Evolutionary conservation across 1,139 yeast species (phyloP).

Genomic region (Geotrichum siamense): DNA sequence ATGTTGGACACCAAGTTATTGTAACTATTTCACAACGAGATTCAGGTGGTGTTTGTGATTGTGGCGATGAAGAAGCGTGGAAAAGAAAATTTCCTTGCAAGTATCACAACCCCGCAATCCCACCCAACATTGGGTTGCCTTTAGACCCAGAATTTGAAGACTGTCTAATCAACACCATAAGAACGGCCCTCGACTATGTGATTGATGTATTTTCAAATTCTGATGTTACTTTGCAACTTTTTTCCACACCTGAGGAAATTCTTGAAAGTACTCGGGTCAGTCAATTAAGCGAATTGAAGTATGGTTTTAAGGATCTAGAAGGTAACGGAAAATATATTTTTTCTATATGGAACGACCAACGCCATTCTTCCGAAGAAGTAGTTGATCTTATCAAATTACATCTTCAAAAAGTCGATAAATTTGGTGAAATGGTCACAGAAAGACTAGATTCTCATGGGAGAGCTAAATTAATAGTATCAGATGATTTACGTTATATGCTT

Average conservation of each 20-base stretch:
- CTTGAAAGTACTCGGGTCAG: conserved; percentile 30
- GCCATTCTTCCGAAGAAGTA: conserved; percentile 68
- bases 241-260: conserved; percentile 25
- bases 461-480: conserved; percentile 57
- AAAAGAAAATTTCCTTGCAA: conserved; percentile 48
- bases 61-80: conserved; percentile 90
- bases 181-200: conserved; percentile 58
- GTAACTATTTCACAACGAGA: conserved; percentile 69
- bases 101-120: conserved; percentile 28
- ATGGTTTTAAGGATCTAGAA: conserved; percentile 43
- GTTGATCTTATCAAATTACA: conserved; percentile 57
- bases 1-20: conserved; percentile 68
- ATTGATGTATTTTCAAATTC: conserved; percentile 58
- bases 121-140: neutral
- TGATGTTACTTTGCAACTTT: conserved; percentile 37
- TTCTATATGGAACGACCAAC: conserved; percentile 70
- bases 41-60: conserved; percentile 91
- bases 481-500: conserved; percentile 44
- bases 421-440: conserved; percentile 67
- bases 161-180: conserved; percentile 40
- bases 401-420: conserved; percentile 57
- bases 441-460: conserved; percentile 60
- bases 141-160: conserved; percentile 25
- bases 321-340: conserved; percentile 46
- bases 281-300: conserved; percentile 35